Conservation (phyloP, 1,284 basidiomycete species). For the Apiotrichum gamsii region DNA sequence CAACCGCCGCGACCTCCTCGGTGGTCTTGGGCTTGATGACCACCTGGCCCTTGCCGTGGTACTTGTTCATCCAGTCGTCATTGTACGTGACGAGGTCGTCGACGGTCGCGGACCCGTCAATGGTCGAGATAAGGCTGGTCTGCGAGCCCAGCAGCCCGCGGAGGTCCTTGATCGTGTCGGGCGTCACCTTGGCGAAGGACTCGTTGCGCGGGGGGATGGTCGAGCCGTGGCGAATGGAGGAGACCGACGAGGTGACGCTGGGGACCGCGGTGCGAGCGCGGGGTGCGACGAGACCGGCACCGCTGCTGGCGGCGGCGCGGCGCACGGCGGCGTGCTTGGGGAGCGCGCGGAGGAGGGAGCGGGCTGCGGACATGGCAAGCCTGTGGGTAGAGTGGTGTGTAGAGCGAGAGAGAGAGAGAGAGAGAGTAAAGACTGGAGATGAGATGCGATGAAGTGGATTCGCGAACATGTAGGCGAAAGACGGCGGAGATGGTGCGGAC, state of each 20-base stretch:
- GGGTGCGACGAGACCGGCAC: slow-evolving; percentile 3
- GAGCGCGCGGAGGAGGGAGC: slow-evolving; percentile 13
- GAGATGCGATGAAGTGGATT: no score
- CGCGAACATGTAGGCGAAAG: no score
- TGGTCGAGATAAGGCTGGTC: slow-evolving; percentile 50
- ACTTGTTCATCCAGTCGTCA: slow-evolving; percentile 97
- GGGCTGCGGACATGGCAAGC: slow-evolving; percentile 21
- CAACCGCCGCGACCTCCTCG: slow-evolving; percentile 77
- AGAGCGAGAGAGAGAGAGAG: background rate
- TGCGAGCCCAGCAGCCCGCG: slow-evolving; percentile 49
- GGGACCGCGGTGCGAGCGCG: slow-evolving; percentile 6
- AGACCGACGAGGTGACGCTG: background rate
- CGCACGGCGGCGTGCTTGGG: slow-evolving; percentile 2
- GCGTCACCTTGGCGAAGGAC: slow-evolving; percentile 48
- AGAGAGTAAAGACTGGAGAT: no score
- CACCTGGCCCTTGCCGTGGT: slow-evolving; percentile 72
- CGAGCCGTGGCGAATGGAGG: slow-evolving; percentile 29
- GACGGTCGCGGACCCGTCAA: slow-evolving; percentile 41
- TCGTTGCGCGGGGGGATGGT: slow-evolving; percentile 38
- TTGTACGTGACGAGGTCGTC: slow-evolving; percentile 80
- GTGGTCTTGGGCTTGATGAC: slow-evolving; percentile 86
- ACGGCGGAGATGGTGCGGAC: no score
- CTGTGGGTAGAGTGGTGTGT: no score
- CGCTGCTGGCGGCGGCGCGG: slow-evolving; percentile 2
- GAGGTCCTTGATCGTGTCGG: slow-evolving; percentile 50